Evolutionary conservation across 805 yeast species (phyloP).

Genomic region (Lachancea sp.): DNA sequence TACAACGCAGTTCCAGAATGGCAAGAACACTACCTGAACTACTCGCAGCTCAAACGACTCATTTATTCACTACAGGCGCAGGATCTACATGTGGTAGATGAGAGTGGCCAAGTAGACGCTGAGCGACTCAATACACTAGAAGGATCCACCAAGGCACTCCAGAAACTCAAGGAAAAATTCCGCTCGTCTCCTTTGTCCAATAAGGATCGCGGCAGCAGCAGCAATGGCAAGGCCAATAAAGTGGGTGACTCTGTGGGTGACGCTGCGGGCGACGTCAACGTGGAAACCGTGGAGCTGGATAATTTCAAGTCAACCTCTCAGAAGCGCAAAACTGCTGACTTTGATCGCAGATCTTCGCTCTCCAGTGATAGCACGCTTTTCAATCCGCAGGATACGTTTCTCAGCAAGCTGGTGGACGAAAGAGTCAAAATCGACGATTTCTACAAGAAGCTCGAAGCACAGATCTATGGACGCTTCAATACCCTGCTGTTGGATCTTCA

Average conservation of each 20-base stretch:
- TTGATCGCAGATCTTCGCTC: conserved; percentile 17
- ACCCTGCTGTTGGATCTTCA: conserved; percentile 44
- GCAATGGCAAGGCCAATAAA: conserved; percentile 5
- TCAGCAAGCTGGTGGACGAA: conserved; percentile 43
- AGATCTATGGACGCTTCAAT: conserved; percentile 41
- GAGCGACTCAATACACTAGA: conserved; percentile 8
- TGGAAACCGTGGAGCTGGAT: conserved; percentile 11
- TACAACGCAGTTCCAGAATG: conserved; percentile 80
- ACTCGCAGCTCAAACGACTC: conserved; percentile 50
- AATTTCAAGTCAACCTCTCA: conserved; percentile 6
- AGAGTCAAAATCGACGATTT: conserved; percentile 47
- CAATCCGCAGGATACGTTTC: conserved; percentile 39
- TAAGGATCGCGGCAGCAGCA: background rate
- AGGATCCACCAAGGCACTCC: conserved; percentile 13
- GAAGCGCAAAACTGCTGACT: conserved; percentile 8
- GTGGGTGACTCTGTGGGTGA: background rate
- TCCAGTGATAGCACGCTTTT: conserved; percentile 28
- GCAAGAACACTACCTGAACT: conserved; percentile 75
- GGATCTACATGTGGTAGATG: conserved; percentile 17
- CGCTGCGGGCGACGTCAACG: conserved; percentile 7
- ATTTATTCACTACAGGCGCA: conserved; percentile 49
- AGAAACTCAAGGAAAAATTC: conserved; percentile 15
- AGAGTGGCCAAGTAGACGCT: conserved; percentile 5
- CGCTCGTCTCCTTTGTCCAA: conserved; percentile 2
- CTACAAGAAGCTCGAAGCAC: conserved; percentile 42